phyloP scores from a whole-genome alignment of 179 eudicot genomes.

The Carnegiea gigantea region DNA sequence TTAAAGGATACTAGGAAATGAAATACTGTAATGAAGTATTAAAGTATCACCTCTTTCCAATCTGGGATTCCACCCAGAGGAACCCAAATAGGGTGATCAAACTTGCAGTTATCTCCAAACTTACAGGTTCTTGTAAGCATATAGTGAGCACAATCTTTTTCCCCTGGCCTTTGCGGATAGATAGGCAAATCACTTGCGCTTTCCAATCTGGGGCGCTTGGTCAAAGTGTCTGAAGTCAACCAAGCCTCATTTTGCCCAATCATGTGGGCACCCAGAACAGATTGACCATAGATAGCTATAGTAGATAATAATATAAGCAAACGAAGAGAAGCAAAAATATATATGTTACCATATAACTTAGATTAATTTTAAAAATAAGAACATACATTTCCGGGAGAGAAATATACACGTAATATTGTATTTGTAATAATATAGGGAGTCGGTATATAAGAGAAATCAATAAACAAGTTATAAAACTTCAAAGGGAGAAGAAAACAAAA shows the following conservation, averaged over 20 bases:
- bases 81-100: constrained; percentile 99
- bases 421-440: constrained; percentile 8
- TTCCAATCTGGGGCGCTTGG: constrained; percentile 96
- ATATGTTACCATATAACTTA: constrained; percentile 41
- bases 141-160: constrained; percentile 93
- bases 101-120: constrained; percentile 97
- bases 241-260: constrained; percentile 93
- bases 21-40: constrained; percentile 34
- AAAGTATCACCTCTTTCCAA: constrained; percentile 97
- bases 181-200: constrained; percentile 79
- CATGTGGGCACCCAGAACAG: constrained; percentile 67
- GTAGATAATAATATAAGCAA: constrained; percentile 63
- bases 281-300: constrained; percentile 82
- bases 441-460: constrained; percentile 1
- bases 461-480: not conserved
- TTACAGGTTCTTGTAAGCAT: constrained; percentile 99
- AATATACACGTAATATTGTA: constrained; percentile 16
- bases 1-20: constrained; percentile 21
- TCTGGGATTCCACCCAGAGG: constrained; percentile 98
- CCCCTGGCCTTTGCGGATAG: constrained; percentile 99
- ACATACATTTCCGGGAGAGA: constrained; percentile 18
- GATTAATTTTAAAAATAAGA: constrained; percentile 25
- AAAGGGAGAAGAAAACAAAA: not conserved
- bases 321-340: constrained; percentile 35
- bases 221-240: constrained; percentile 72